A percentile compares a stretch with the other conserved stretches of the same genome.
Evolutionary conservation across 208 protist species (phyloP).

Genomic region (Acanthamoeba pearcei): DNA sequence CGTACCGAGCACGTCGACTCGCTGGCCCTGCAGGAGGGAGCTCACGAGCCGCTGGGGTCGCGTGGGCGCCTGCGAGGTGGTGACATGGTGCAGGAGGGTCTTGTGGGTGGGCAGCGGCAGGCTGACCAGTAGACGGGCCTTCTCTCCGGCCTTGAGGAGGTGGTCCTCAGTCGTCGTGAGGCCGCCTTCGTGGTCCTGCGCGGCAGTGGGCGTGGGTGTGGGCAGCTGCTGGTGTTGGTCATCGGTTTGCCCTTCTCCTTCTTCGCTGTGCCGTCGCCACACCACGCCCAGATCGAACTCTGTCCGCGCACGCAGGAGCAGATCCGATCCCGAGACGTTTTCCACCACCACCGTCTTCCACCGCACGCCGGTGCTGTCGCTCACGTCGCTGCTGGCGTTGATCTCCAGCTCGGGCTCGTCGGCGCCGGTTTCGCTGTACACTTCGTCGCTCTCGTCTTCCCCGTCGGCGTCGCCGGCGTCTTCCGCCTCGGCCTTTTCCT

Average conservation of each 20-base stretch:
- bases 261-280: neutral
- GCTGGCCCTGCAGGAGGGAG: neutral
- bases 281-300: slow-evolving; percentile 7
- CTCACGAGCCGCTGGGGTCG: neutral
- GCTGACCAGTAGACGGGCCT: slow-evolving; percentile 7
- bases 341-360: slow-evolving; percentile 13
- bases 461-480: neutral
- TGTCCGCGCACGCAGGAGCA: neutral
- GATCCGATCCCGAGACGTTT: neutral
- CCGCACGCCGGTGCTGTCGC: neutral
- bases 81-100: neutral
- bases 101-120: slow-evolving; percentile 2
- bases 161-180: neutral
- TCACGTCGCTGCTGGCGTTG: slow-evolving; percentile 4
- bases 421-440: neutral
- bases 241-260: neutral
- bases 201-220: neutral
- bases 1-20: slow-evolving; percentile 15
- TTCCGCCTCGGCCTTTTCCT: neutral
- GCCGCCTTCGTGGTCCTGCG: neutral
- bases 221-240: neutral
- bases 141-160: neutral
- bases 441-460: neutral
- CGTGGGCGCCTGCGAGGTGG: neutral
- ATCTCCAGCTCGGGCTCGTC: neutral